Evolutionary conservation across 164 flowering plant species (phyloP).

Genomic region (Umbellularia californica): DNA sequence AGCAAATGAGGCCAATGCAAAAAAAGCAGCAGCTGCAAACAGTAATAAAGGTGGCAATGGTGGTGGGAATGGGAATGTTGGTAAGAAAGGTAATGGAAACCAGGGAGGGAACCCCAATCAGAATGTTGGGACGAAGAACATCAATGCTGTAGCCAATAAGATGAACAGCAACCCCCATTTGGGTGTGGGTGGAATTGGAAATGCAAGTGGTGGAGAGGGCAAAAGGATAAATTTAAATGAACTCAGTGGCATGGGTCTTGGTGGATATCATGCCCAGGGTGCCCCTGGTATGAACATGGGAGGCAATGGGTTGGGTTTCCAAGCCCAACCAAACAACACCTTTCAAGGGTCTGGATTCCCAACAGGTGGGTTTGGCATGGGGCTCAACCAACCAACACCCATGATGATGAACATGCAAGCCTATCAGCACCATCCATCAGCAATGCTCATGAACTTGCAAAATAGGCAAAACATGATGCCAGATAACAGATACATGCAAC

Average conservation of each 20-base stretch:
- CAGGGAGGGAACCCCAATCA: constrained; percentile 10
- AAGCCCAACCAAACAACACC: constrained; percentile 14
- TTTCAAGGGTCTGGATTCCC: constrained; percentile 24
- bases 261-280: constrained; percentile 34
- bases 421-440: constrained; percentile 25
- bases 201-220: constrained; percentile 20
- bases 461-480: constrained; percentile 14
- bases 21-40: constrained; percentile 6
- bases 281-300: constrained; percentile 17
- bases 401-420: constrained; percentile 14
- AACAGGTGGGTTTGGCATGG: constrained; percentile 12
- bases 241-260: constrained; percentile 29
- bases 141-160: constrained; percentile 23
- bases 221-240: constrained; percentile 25
- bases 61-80: constrained; percentile 6
- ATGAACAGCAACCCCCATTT: constrained; percentile 24
- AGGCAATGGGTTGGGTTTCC: constrained; percentile 5
- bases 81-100: constrained; percentile 11
- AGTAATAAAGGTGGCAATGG: constrained; percentile 7
- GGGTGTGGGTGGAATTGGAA: constrained; percentile 13
- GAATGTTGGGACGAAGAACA: constrained; percentile 17
- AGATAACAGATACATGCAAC: constrained; percentile 25
- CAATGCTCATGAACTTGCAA: constrained; percentile 35
- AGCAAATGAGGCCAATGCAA: constrained; percentile 5
- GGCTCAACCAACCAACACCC: constrained; percentile 9